These are phyloP conservation scores for Sugiyamaella boreocaroliniensis DNA, from an alignment of 805 yeast genomes.

Conservation along the genomic window DNA sequence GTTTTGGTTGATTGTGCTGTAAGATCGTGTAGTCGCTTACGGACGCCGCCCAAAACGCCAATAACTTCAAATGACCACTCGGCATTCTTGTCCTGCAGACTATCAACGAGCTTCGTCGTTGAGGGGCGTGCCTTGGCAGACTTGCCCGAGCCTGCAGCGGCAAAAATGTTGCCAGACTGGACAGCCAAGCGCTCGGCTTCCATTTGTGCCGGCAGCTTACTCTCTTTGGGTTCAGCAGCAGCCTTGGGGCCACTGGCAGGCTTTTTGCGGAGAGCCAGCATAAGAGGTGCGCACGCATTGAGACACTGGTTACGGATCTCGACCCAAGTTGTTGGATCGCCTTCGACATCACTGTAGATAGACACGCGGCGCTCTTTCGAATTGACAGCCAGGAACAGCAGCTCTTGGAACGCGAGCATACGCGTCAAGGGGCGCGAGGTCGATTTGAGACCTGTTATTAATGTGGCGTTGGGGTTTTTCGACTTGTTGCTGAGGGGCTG, in stretches of 20 bases:
- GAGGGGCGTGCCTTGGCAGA: not conserved
- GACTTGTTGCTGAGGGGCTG: constrained; percentile 25
- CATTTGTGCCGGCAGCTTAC: not conserved
- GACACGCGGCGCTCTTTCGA: constrained; percentile 27
- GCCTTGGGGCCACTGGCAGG: not conserved
- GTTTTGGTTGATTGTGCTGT: not conserved
- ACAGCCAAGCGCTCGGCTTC: not conserved
- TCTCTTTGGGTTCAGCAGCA: not conserved
- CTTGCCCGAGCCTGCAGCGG: not conserved
- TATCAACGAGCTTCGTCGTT: constrained; percentile 12
- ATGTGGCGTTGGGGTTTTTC: constrained; percentile 31
- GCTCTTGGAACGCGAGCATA: constrained; percentile 35
- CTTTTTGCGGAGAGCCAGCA: not conserved
- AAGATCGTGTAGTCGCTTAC: constrained; percentile 13
- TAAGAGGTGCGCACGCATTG: not conserved
- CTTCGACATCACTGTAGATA: constrained; percentile 32
- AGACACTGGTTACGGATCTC: constrained; percentile 24
- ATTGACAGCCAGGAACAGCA: constrained; percentile 26
- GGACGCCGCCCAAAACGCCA: constrained; percentile 7
- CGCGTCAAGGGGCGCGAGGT: constrained; percentile 23
- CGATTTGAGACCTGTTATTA: constrained; percentile 31
- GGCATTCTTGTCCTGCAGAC: constrained; percentile 23
- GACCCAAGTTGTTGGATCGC: constrained; percentile 30
- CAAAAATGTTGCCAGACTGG: constrained; percentile 3
- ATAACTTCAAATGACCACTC: constrained; percentile 18